Conservation (phyloP, 805 yeast genomes). For the Yamadazyma phyllophila region DNA sequence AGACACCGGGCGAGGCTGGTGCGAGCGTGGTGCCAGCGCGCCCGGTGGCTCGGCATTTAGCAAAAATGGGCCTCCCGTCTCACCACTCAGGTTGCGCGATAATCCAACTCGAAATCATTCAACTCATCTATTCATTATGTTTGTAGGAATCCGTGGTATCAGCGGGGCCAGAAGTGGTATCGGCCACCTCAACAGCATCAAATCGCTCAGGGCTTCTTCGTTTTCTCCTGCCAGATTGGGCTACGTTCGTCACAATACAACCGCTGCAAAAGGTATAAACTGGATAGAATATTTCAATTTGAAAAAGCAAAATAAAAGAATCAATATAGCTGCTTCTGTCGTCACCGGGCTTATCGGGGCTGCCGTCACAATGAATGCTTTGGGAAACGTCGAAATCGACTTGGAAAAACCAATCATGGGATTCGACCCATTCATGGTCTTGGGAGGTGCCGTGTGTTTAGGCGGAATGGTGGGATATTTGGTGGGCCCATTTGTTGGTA, state of each 20-base stretch:
- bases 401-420: constrained; percentile 85
- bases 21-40: too few species aligned
- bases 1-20: too few species aligned
- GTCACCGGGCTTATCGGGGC: constrained; percentile 68
- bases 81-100: too few species aligned
- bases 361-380: constrained; percentile 64
- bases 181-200: not conserved
- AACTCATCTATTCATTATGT: too few species aligned
- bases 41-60: too few species aligned
- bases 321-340: constrained; percentile 66
- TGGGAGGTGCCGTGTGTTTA: constrained; percentile 68
- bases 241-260: not conserved
- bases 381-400: constrained; percentile 82
- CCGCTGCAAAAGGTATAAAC: constrained; percentile 29
- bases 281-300: constrained; percentile 83
- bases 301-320: constrained; percentile 70
- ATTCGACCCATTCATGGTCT: constrained; percentile 81
- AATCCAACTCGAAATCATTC: too few species aligned
- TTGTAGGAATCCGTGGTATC: too few species aligned
- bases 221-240: not conserved
- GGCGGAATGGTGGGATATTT: constrained; percentile 78
- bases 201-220: too few species aligned
- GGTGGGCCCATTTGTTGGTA: constrained; percentile 80
- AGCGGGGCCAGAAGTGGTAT: not conserved
- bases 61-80: too few species aligned